Conservation (phyloP, 2,329 filamentous ascomycete genomes). For the Trichoderma endophyticum region DNA sequence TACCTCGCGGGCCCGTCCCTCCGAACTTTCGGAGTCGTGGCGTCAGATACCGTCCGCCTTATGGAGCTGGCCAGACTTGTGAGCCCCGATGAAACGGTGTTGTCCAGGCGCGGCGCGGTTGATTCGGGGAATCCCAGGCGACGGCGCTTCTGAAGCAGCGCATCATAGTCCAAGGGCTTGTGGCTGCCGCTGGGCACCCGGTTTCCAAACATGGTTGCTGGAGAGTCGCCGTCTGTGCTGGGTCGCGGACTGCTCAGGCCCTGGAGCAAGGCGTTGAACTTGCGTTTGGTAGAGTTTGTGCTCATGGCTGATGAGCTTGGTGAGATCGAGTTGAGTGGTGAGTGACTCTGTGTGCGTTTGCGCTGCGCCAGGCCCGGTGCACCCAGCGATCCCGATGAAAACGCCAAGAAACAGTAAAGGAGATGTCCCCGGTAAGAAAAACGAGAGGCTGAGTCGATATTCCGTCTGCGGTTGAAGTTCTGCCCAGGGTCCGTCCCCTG, state of each 20-base stretch:
- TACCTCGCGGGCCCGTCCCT: constrained; percentile 59
- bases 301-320: constrained; percentile 19
- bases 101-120: constrained; percentile 32
- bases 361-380: neutral
- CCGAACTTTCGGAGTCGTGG: constrained; percentile 23
- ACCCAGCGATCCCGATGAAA: neutral
- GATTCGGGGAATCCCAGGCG: constrained; percentile 46
- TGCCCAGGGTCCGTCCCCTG: neutral
- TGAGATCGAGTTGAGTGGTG: neutral
- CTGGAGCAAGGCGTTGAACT: constrained; percentile 74
- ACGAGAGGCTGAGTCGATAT: neutral
- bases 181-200: constrained; percentile 19
- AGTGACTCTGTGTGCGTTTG: neutral
- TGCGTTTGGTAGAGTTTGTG: constrained; percentile 78
- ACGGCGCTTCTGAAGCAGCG: constrained; percentile 51
- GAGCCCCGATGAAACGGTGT: constrained; percentile 20
- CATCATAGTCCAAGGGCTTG: constrained; percentile 32
- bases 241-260: constrained; percentile 50
- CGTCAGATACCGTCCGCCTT: constrained; percentile 23
- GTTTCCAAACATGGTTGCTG: constrained; percentile 8
- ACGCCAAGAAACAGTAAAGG: neutral
- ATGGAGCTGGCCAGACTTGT: constrained; percentile 24
- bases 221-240: constrained; percentile 13
- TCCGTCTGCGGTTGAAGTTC: neutral
- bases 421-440: neutral